Conservation (phyloP, 2,329 filamentous ascomycete species). For the Pseudogymnoascus sp. region DNA sequence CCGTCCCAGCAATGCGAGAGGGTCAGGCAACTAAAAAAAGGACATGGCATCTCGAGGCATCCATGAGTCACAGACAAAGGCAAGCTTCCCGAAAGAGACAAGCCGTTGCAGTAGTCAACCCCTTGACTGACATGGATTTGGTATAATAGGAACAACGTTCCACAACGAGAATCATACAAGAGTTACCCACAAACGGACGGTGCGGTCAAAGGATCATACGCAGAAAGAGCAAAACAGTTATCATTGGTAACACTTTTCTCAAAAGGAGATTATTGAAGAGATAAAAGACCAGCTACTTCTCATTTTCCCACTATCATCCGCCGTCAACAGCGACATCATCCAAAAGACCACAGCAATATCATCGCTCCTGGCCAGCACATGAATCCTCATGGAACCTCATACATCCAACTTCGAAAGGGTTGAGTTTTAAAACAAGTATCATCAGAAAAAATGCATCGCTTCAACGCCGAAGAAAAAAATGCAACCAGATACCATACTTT, state of each 20-base stretch:
- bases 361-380: neutral
- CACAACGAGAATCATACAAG: neutral
- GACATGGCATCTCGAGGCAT: neutral
- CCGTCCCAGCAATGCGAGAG: neutral
- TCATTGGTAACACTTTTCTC: neutral
- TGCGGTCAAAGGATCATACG: neutral
- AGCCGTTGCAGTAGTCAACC: neutral
- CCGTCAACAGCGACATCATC: neutral
- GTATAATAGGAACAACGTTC: neutral
- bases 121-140: neutral
- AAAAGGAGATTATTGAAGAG: neutral
- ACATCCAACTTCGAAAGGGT: neutral
- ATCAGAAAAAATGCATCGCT: neutral
- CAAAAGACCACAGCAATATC: neutral
- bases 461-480: neutral
- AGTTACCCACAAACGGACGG: neutral
- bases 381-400: neutral
- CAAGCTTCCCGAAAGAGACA: neutral
- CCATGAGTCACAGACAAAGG: neutral
- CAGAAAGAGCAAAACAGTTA: neutral
- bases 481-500: neutral
- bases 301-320: neutral
- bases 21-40: neutral
- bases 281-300: slow-evolving; percentile 3
- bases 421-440: neutral